Evolutionary conservation across 495 filamentous ascomycete species (phyloP), one percentile per base, ranked within the genome.

Genomic region (Xylaria acuta): DNA sequence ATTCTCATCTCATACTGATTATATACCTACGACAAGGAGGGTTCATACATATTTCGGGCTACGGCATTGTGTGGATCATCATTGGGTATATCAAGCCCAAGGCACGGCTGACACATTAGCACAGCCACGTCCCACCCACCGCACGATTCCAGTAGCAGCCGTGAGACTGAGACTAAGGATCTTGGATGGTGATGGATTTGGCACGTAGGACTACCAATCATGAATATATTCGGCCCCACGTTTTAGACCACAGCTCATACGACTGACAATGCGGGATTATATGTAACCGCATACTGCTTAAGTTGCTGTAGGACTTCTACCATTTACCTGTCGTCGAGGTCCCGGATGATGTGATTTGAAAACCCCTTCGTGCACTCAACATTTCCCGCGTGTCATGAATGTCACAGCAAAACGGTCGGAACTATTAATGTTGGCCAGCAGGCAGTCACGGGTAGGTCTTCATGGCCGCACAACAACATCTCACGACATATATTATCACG

Each of bases 41-140:
- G 3, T 27, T 53, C 49, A 25, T 25, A 51, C 47, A n/a, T 22
- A 51, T 22, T 12, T 53, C 8, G 11, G 25, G n/a, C 49, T 27
- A 27, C 22, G 1, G 22, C 8, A 27, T n/a, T 27, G 49, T 27
- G 49, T 25, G 49, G 3, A 53, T 53, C 49, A 53, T 12, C 22
- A 14, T 53, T n/a, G n/a, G n/a, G n/a, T 25, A 53, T 53, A 27
- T 53, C 49, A 53, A 53, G 25, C 22, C 49, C 20, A 38, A 60
- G 18, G 34, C 58, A 22, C 60, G 36, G 36, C 60, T 64, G 60
- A 64, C 60, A 27, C 60, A 43, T 30, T 18, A 16, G 60, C 60
- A 64, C 60, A 64, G 60, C 60, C 60, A 64, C 60, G 38, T 64
- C 36, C 34, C 38, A 43, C 60, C 22, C 36, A 41, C 18, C 20